Conservation (phyloP, 2,329 filamentous ascomycete genomes). For the Fusarium sororula region DNA sequence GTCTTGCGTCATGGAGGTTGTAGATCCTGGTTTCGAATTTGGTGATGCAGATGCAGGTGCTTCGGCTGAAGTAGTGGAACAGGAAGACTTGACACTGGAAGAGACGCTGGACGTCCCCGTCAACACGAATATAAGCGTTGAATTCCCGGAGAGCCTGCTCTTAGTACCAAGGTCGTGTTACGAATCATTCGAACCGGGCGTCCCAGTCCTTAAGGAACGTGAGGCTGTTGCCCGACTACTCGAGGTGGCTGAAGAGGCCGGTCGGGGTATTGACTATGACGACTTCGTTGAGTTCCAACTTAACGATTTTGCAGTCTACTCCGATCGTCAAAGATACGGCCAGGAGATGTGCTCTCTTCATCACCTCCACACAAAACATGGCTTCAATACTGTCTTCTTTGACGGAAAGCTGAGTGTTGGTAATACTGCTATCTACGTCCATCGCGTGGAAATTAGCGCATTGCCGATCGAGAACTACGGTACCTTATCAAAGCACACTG, state of each 20-base stretch:
- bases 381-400: constrained; percentile 58
- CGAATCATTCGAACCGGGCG: constrained; percentile 44
- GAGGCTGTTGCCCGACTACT: constrained; percentile 21
- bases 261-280: constrained; percentile 30
- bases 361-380: constrained; percentile 53
- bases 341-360: constrained; percentile 66
- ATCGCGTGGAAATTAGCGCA: constrained; percentile 63
- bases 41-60: neutral
- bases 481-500: constrained; percentile 52
- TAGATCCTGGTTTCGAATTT: neutral
- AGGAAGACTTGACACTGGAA: neutral
- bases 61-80: neutral
- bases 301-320: constrained; percentile 67
- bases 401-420: constrained; percentile 67
- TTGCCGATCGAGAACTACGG: constrained; percentile 76
- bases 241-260: constrained; percentile 9
- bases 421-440: constrained; percentile 58
- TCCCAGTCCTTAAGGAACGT: constrained; percentile 37
- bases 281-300: constrained; percentile 61
- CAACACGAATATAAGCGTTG: constrained; percentile 32
- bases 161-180: constrained; percentile 44
- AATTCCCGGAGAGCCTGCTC: constrained; percentile 42
- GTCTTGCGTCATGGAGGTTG: neutral
- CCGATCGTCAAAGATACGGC: constrained; percentile 47
- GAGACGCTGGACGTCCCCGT: neutral